Conservation (phyloP, 345 rosid species). For the Aquilaria malaccensis region DNA sequence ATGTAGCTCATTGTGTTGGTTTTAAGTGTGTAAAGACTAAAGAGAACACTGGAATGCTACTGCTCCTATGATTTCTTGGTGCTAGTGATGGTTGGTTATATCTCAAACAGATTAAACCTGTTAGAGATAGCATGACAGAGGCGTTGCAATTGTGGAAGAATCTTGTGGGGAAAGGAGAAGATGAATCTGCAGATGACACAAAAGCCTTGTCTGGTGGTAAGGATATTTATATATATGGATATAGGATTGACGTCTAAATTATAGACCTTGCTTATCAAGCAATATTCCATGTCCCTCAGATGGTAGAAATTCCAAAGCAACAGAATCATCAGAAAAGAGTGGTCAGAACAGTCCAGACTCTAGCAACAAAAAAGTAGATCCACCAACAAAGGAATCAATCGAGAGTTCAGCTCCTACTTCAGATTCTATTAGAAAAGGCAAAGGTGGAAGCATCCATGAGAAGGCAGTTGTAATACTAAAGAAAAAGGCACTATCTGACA, state of each 20-base stretch:
- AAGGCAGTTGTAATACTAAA: slow-evolving; percentile 81
- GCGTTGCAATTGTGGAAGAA: slow-evolving; percentile 92
- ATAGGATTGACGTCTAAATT: slow-evolving; percentile 1
- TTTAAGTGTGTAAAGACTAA: no score
- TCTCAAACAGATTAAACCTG: slow-evolving; percentile 80
- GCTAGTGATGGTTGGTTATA: slow-evolving; percentile 13
- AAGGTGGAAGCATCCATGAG: slow-evolving; percentile 60
- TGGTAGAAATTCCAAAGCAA: slow-evolving; percentile 25
- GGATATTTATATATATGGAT: slow-evolving; percentile 7
- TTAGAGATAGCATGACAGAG: slow-evolving; percentile 90
- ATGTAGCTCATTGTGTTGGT: no score
- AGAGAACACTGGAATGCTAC: no score
- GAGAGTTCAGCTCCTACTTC: slow-evolving; percentile 35
- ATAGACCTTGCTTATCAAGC: slow-evolving; percentile 4
- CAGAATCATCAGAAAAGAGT: slow-evolving; percentile 35
- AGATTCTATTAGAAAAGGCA: slow-evolving; percentile 52
- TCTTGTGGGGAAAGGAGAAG: slow-evolving; percentile 65
- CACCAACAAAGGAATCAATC: slow-evolving; percentile 40
- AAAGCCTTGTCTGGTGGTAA: slow-evolving; percentile 57
- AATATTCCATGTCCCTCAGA: slow-evolving; percentile 23
- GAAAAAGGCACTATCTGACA: slow-evolving; percentile 84
- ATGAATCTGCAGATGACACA: slow-evolving; percentile 53
- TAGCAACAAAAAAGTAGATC: slow-evolving; percentile 31
- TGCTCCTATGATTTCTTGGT: not conserved
- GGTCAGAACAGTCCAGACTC: slow-evolving; percentile 35